Base-by-base conservation (phyloP, 768 basidiomycete species). In the Boletellus emodensis region DNA sequence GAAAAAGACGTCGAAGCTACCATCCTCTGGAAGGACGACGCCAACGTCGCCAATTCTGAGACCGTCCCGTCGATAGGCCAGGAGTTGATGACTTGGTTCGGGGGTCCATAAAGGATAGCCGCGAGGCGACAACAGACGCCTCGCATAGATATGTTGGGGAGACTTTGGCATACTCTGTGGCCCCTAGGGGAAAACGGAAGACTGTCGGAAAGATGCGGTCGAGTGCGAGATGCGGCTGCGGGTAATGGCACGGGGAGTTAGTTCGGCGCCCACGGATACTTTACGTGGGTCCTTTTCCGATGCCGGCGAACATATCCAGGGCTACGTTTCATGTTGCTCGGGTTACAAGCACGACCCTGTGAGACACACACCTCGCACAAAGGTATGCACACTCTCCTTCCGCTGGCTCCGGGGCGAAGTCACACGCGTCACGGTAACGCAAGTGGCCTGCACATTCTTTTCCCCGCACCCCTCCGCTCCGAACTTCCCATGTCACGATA, bases 41-140 rank as follows among this genome's bases (percentile, higher is more conserved):
- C 67, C 66, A 6, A 71, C 64, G 41, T 73, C 71, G 7, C 71
- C 69, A 6, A 71, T 68, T 33, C 49, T 60, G 32, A 68, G 56
- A 4, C 69, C 70, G 7, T 58, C 51, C 7, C 41, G 49, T 22
- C 55, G 54, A 28, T 68, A 62, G 1, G 50, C 42, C 9, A 64
- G 57, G 11, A 69, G 51, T 20, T 44, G 34, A 20, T 50, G 35
- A 39, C 64, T 58, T 2, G 65, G 64, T 11, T 66, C 60, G 4
- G 70, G 70, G 13, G 54, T 57, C 64, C 64, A 71, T 3, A 69
- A 47, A 4, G 68, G 69, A 49, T 63, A 64, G 3, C 69, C 67
- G 37, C 62, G 62, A 11, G 51, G 34, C 15, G 52, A 43, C 14
- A 37, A 45, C 15, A 53, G 46, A n/a, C 44, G 49, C 17, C 53